Evolutionary conservation across 2,329 filamentous ascomycete genomes (phyloP), one percentile per base, ranked within the genome.

Genomic region (Sclerotinia glacialis): DNA sequence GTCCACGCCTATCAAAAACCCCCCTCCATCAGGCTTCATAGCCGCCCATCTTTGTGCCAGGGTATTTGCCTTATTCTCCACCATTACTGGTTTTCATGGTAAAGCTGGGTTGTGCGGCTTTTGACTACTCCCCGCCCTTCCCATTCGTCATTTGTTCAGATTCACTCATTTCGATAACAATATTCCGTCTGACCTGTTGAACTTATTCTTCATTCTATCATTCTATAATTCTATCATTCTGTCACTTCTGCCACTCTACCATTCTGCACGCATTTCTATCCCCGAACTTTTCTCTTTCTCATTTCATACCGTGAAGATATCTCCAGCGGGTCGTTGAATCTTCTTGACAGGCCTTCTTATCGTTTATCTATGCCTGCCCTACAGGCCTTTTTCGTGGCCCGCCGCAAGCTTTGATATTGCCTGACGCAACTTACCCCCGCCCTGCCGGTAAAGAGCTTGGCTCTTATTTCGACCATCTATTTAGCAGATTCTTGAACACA

Each of bases 401-500:
- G 47, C 47, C 37, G 37, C 46, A 65, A 58, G 52, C 42, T 59
- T 49, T 56, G 21, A 47, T 58, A 58, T n/a, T 52, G 44, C 42
- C 42, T 64, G 52, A 42, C 52, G 52, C 53, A 65, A 59, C 40
- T 16, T 59, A 40, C 52, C 58, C 63, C 46, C 21, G 59, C 64
- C 58, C 67, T 64, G 61, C 69, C 64, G 67, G 66, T 16, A 44
- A 58, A 42, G 42, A 65, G 42, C 52, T 37, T 58, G 28, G 54
- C 54, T 42, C 44, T 40, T 31, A 50, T 31, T 59, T 34, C n/a
- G 21, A 40, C 34, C 12, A 31, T 47, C 28, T 50, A 21, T 52
- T 52, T 54, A 50, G 26, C 42, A 65, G 5, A 47, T 47, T 18
- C 12, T 66, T 66, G 67, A 65, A 67, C 49, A 68, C 69, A 72